Evolutionary conservation across 257 asterid species (phyloP), one percentile per base, ranked within the genome.

Genomic region (Solanum rostratum): DNA sequence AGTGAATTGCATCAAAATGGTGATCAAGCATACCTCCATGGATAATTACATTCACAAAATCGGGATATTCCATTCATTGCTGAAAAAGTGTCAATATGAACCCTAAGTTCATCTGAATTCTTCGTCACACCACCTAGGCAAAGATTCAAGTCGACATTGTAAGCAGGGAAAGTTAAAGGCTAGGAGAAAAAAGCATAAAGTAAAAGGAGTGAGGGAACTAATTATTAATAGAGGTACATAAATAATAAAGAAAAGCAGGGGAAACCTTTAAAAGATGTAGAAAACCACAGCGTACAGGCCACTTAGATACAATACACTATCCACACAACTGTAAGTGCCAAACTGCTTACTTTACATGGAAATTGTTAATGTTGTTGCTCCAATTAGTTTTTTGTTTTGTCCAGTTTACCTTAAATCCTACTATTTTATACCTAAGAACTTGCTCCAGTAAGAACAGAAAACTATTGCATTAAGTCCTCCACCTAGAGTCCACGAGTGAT

Each of bases 11-110:
- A 49, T 49, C 82, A 49, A 49, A 50, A 76, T 43, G 55, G 80
- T 49, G 82, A 76, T 29, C 39, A 53, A 45, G 60, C 59, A 60
- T 92, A 95, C 99, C 98, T 85, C 98, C 99, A 96, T 20, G 96
- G 94, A 55, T 88, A 88, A 62, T 84, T 87, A 87, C 88, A 88
- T 90, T 96, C 99, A 83, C 96, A 92, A 89, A 96, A 96, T 79
- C 99, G 97, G 24, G 99, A 95, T 84, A 96, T 90, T 65, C 99
- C 99, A 87, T 92, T 96, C 94, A 95, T 95, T 63, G 98, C 98
- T 63, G 98, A 92, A 82, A 90, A 93, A 63, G 98, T 91, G 92
- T 96, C 99, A 78, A 96, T 88, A 74, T 96, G 99, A 89, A 96
- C 98, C 90, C 91, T 87, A 50, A 89, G 85, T 89, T 93, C 97